Evolutionary conservation across 2,329 filamentous ascomycete genomes (phyloP), one percentile per base, ranked within the genome.

Genomic region (Eutypella sp.): DNA sequence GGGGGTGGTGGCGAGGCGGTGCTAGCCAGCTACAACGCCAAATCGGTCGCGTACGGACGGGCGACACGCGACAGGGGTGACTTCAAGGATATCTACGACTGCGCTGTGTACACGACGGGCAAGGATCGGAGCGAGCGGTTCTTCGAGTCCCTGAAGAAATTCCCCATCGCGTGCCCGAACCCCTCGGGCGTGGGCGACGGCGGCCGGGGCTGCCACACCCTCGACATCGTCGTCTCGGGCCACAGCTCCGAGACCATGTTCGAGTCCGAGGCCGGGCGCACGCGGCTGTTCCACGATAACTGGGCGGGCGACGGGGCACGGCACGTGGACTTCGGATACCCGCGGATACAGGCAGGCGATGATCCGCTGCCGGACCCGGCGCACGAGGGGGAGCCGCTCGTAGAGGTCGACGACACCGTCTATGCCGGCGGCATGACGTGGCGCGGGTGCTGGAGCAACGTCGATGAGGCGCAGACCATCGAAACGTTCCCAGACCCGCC

Each of bases 211-310:
- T 51, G 48, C 25, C 19, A 41, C 4, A 51, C 48, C 4, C 40
- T 51, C 25, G 48, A 48, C 27, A 29, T 44, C 25, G 46, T 51
- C 22, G 42, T 36, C 16, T 39, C 48, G 9, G 20, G 29, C 9
- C 48, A 51, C 33, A 44, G 48, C 46, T 47, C 49, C 13, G 38
- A 41, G 3, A 42, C 46, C 38, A 42, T 49, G 46, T 51, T 51
- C 27, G 22, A 37, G 23, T 41, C 34, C 15, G 27, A 29, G 10
- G 38, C 46, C 27, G 49, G 49, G 9, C 43, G 16, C 5, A 31
- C 49, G n/a, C 46, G 49, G 4, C 34, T 51, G n/a, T 51, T 51
- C 41, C 24, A 8, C 13, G 49, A 51, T 34, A 51, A 51, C 44
- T 51, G 40, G 34, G 31, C 43, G 16, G 49, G 49, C 16, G 16